Base-by-base conservation (phyloP, 1,284 basidiomycete species). In the Ustilago xerochloae region DNA sequence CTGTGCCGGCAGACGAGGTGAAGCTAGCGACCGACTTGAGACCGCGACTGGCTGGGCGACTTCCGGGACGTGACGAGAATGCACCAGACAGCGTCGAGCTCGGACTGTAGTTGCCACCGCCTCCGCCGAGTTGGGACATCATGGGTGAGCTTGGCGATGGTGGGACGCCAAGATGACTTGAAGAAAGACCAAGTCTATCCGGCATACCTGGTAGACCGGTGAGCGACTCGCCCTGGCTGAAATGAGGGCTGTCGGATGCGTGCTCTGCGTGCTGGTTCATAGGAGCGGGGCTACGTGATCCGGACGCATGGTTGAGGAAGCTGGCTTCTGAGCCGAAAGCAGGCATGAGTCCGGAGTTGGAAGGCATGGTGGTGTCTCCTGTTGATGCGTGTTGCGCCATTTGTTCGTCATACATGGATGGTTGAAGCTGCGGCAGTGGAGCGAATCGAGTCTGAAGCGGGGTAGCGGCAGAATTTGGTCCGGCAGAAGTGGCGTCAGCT, bases 1-100 rank as follows among this genome's bases (percentile, higher is more conserved):
- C 65, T n/a, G 71, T 65, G 6, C 65, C 63, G 13, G 47, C 58
- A 1, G 74, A 73, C 3, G 70, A 76, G 18, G 70, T 74, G 65
- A 76, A 76, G 61, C 66, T 73, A 29, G 74, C 74, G 7, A 76
- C 70, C 30, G 74, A 76, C 28, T 74, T 73, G 60, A 76, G 64
- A 16, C 74, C 74, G 12, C 65, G 66, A 51, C 74, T 76, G 13
- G 49, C 62, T 6, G 74, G 74, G 4, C 74, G 62, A 56, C 74
- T 76, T 32, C 66, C 66, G 4, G 74, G 71, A 4, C 70, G 70
- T 22, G 70, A 72, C 9, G 74, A 72, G 33, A 76, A 76, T 6
- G 74, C 74, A 38, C 74, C 74, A 3, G 68, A 76, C 4, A 76
- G 50, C 6, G 74, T 76, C 2, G 74, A 76, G 38, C 65, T 69